Evolutionary conservation across 2,329 filamentous ascomycete species (phyloP), one percentile per base, ranked within the genome.

Genomic region (Clarireedia paspali): DNA sequence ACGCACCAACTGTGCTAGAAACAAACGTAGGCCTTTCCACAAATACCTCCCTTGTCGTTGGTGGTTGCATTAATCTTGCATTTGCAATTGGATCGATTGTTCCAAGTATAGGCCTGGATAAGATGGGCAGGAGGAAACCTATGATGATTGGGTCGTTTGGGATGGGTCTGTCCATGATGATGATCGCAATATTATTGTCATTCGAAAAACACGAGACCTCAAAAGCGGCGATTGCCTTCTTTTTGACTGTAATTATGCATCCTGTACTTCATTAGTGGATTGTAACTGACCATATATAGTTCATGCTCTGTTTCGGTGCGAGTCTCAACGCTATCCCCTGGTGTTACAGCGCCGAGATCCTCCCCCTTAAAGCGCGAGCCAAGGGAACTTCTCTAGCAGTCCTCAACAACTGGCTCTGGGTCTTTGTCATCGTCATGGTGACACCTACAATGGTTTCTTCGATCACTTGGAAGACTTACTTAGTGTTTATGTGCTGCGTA

Each of bases 31-130:
- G 84, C 10, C 74, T 88, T 52, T 71, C 64, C 1, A 74, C 74
- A 4, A 82, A 77, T 5, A 68, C 77, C 30, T 68, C 64, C 24
- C 61, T 67, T 20, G 65, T 68, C 47, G 65, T 68, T 17, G 67
- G 62, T 1, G 63, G 66, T 45, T 59, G 67, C 46, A 62, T 62
- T 12, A 57, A 56, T 2, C 23, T 58, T 4, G 75, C 78, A 49
- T 80, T 78, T 23, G 77, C 88, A 23, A 85, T 88, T 65, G 84
- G 84, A 3, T 87, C 84, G 0, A 84, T 85, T 1, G 72, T 95
- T 65, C 92, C 89, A 26, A 94, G 95, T 81, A 94, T 79, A 75
- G 85, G 85, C 14, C 84, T 95, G 59, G 90, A 95, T 77, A 81
- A 76, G 67, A 80, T 91, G 62, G 90, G 90, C 62, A 88, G 90